Percentiles rank a stretch among this genome's conserved stretches.
phyloP scores from a whole-genome alignment of 805 yeast genomes.

The Tetrapisispora namnaoensis region DNA sequence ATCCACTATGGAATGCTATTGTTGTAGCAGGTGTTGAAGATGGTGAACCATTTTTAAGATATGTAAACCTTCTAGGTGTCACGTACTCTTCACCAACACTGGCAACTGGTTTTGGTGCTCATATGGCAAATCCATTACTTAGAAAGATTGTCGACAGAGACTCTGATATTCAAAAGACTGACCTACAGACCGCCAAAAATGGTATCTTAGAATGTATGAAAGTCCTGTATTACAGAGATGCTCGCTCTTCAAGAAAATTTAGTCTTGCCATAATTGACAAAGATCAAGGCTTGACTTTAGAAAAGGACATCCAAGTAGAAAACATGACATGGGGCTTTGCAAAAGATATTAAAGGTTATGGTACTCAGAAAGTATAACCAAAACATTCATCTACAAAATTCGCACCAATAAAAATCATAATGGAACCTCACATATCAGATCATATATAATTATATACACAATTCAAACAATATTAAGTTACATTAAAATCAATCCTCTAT shows the following conservation, averaged over 20 bases:
- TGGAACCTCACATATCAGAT: neutral
- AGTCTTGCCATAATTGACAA: slow-evolving; percentile 67
- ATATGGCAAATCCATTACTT: slow-evolving; percentile 84
- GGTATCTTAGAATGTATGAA: slow-evolving; percentile 84
- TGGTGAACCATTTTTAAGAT: slow-evolving; percentile 63
- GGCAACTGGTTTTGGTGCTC: slow-evolving; percentile 95
- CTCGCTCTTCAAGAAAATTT: slow-evolving; percentile 82
- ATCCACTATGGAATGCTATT: slow-evolving; percentile 92
- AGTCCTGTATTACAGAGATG: slow-evolving; percentile 91
- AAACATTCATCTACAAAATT: neutral
- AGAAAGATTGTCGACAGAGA: slow-evolving; percentile 77
- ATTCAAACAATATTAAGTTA: neutral
- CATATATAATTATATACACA: neutral
- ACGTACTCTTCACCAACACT: slow-evolving; percentile 78
- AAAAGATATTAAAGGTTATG: slow-evolving; percentile 79
- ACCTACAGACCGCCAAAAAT: slow-evolving; percentile 65
- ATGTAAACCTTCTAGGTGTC: slow-evolving; percentile 87
- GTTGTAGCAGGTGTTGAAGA: slow-evolving; percentile 84
- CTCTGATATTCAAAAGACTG: slow-evolving; percentile 57
- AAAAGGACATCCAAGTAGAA: slow-evolving; percentile 57
- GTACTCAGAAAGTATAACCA: slow-evolving; percentile 46
- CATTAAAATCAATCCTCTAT: neutral
- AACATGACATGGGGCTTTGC: slow-evolving; percentile 89
- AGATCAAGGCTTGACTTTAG: slow-evolving; percentile 51
- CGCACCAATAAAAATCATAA: neutral